Evolutionary conservation across 1,139 yeast species (phyloP), one percentile per base, ranked within the genome.

Genomic region (Yamadazyma dushanensis): DNA sequence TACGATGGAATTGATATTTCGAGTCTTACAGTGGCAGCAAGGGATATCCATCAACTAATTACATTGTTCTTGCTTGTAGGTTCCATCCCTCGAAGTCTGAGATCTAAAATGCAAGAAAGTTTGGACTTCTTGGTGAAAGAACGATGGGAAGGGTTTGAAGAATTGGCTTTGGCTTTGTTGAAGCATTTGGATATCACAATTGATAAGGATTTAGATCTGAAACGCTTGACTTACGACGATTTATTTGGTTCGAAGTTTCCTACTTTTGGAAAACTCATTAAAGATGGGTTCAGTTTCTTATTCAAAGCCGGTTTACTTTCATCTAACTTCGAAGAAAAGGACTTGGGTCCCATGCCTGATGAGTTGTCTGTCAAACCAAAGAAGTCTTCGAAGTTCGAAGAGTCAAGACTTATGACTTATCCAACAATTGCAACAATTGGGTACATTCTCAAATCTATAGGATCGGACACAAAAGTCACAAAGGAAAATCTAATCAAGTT

Each of bases 401-500:
- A 61, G n/a, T 59, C 77, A 1, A 64, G 63, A 31, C 54, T 78
- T 2, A 55, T 78, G 15, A 64, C 62, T 17, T 53, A 54, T 11
- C 64, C 73, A 0, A 53, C 70, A 2, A 51, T 76, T 5, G 58
- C 82, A 1, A 66, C 67, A 27, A 41, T 77, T 21, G 59, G 73
- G 1, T 51, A 66, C 1, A 50, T 70, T 18, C 40, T 68, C 5
- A 54, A 44, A 10, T 44, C 44, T 13, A 20, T 48, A 4, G 49
- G 50, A 3, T 42, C 56, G 1, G 42, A 45, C 10, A 37, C 61
- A 41, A 40, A 59, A 42, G 38, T 61, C 38, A 35, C 65, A 45
- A 48, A 60, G 43, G 45, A 62, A 44, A 73, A 80, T 39, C 59
- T 84, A 43, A 71, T 81, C 35, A 79, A 76, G 47, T 69, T 90